phyloP scores from a whole-genome alignment of 2,329 filamentous ascomycete species.

The Xylaria sp. region DNA sequence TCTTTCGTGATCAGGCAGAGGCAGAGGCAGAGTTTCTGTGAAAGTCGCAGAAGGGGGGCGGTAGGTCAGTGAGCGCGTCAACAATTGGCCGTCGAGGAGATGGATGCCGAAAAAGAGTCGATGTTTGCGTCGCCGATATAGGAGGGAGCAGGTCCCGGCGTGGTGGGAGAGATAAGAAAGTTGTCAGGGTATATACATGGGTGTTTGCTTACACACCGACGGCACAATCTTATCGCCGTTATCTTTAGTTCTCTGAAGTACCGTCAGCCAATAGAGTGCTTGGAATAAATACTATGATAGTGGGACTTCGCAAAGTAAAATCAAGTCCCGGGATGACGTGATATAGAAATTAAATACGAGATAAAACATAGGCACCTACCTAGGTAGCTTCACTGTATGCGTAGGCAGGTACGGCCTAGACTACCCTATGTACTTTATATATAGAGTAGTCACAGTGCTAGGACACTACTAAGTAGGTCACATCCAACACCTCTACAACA shows the following conservation, averaged over 20 bases:
- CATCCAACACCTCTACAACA: no score
- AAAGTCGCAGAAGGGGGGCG: neutral
- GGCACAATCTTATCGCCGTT: neutral
- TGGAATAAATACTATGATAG: neutral
- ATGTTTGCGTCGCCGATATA: constrained; percentile 20
- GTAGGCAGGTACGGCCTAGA: no score
- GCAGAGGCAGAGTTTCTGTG: neutral
- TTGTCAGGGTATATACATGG: neutral
- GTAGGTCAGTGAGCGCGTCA: neutral
- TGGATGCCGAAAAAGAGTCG: neutral
- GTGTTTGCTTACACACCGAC: neutral
- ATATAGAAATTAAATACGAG: no score
- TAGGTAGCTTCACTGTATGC: no score
- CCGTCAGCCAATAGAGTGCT: neutral
- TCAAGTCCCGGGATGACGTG: neutral
- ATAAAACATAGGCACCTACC: no score
- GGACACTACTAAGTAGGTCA: no score
- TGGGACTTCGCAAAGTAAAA: neutral
- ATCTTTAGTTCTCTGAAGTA: neutral
- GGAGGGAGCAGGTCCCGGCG: neutral
- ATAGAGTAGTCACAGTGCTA: no score
- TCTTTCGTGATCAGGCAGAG: neutral
- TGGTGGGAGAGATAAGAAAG: constrained; percentile 1
- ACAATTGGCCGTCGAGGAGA: constrained; percentile 2
- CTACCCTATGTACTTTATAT: no score